Base-by-base conservation (phyloP, 2,329 filamentous ascomycete genomes). In the Aspergillus pseudonomiae region DNA sequence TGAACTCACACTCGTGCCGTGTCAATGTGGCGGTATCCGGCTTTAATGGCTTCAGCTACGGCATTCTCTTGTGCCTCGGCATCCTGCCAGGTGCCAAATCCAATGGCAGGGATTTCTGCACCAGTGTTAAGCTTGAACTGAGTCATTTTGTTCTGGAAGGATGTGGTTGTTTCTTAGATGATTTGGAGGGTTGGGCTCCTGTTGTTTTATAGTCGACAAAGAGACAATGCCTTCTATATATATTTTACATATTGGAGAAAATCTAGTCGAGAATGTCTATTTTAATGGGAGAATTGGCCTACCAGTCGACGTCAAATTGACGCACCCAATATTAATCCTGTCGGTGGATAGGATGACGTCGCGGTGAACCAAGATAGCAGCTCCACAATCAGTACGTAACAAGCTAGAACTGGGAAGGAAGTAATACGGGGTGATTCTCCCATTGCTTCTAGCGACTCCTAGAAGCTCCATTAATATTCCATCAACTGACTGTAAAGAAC, bases 51-150 rank as follows among this genome's bases (percentile, higher is more conserved):
- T 57, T 82, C 79, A 4, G 72, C 64, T 9, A 86, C 83, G 2
- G 83, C 82, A 30, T 74, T 74, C 67, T 84, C 83, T 70, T 85
- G 83, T 2, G 79, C 79, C 7, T 80, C 76, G 65, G 78, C 78
- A 67, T 85, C 83, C 67, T 86, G 83, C 83, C 83, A 86, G 43
- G 84, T 86, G 4, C 84, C 84, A 60, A 86, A 84, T 2, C 83
- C 83, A 39, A 85, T 70, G 28, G 81, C 79, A 26, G 81, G 81
- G 26, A 84, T 83, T 32, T 79, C 68, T 11, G 78, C 78, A 9
- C 82, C 81, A 12, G 80, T 83, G 68, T 83, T 84, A 30, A 84
- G 73, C 64, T 80, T 81, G 69, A 80, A 77, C 39, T 64, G 75
- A 10, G 78, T 81, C 41, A 21, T 57, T 50, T 24, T 21, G 48